Evolutionary conservation across 768 basidiomycete species (phyloP), one percentile per base, ranked within the genome.

Genomic region (Macrolepiota dolichaula): DNA sequence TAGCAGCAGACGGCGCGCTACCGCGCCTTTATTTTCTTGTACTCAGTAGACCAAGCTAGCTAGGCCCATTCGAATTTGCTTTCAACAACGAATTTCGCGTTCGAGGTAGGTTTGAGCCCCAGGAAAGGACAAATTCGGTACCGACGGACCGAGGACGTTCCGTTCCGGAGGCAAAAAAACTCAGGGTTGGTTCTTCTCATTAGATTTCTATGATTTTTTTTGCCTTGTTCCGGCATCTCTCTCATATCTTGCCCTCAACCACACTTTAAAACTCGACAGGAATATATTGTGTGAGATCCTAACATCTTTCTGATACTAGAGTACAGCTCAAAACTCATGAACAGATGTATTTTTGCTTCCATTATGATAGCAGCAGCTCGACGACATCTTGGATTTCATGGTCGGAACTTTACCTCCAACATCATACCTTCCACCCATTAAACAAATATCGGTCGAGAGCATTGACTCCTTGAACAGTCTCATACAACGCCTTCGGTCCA

Each of bases 351-450:
- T 13, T 42, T 12, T 42, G 4, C 10, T 49, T 12, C 24, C 12
- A 10, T 24, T 10, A 22, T 5, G 25, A 12, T 22, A 49, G 47
- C 7, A 7, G 19, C 12, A 49, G 11, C 25, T 2, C 7, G 10
- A 22, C 19, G n/a, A 11, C 47, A 22, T 19, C 42, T 44, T 17
- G n/a, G 1, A 15, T 51, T 51, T 29, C 17, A 55, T 55, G 54
- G 54, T 22, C 22, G 54, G 24, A 38, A 40, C 35, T n/a, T 49
- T 69, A 22, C 75, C 80, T 1, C 86, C 86, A n/a, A 84, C 84
- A 15, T 70, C 77, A 11, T 68, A 69, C 19, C 81, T 89, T n/a
- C 85, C 86, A 3, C 76, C 81, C 4, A 81, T 87, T 65, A 75
- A 76, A 51, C 70, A 66, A 46, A 77, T 87, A 44, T 63, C 73